Base-by-base conservation (phyloP, 495 filamentous ascomycete genomes). In the Haplographium delicatum region DNA sequence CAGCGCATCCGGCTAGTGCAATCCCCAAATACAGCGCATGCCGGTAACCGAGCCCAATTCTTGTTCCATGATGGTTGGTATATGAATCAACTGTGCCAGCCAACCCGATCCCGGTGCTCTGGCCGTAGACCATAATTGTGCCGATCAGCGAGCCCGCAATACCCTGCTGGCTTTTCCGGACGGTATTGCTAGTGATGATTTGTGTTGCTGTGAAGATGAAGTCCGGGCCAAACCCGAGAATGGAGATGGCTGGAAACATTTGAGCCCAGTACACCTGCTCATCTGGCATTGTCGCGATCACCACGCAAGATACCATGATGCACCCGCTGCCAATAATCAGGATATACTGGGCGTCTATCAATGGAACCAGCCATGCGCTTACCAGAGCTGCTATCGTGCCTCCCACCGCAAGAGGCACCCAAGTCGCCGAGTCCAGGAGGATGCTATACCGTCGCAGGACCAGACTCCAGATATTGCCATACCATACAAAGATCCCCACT, bases 141-240 rank as follows among this genome's bases (percentile, higher is more conserved):
- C 74, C 74, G 28, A 77, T 68, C n/a, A 76, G 54, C 0, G 68
- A 71, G 4, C 69, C 73, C 0, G 72, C 73, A 43, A 77, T 65
- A 0, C 75, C 75, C 41, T 79, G 74, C 44, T 78, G 63, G 15
- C 66, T 60, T 19, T 65, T 56, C 13, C 62, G 64, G 13, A 78
- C 74, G 0, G 65, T 67, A 44, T 78, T 78, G 43, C 74, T 77
- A 5, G 72, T 72, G 48, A 79, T 75, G 38, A 79, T 76, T 39
- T 78, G 74, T 0, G 69, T 70, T 7, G 71, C 73, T 0, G 70
- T 73, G 43, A 69, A 74, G 27, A 74, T 67, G 2, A 79, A 66
- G 54, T 79, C 75, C 0, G 72, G 72, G 54, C 68, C 71, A 30
- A 76, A 69, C 0, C 65, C 57, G 33, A 68, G 59, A 3, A 77